Percentiles rank a stretch among this genome's conserved stretches.
These are phyloP conservation scores for Sphaceloma murrayae DNA, from an alignment of 2,329 filamentous ascomycete species.

Conservation along the genomic window DNA sequence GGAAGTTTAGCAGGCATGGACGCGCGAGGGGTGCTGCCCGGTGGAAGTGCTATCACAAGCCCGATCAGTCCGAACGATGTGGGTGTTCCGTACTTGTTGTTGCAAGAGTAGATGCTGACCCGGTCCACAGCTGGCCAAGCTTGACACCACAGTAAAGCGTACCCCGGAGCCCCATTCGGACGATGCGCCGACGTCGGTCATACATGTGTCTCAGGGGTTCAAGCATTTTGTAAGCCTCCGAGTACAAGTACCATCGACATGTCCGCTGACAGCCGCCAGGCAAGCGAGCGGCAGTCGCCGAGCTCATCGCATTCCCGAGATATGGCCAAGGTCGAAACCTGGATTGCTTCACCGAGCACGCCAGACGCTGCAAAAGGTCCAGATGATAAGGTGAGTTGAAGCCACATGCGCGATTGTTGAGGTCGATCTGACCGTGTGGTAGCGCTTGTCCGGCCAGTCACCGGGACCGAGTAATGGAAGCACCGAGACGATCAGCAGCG, in stretches of 20 bases:
- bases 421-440: slow-evolving; percentile 59
- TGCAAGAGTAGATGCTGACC: background rate
- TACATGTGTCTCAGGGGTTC: slow-evolving; percentile 80
- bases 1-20: no score
- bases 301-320: slow-evolving; percentile 21
- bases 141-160: slow-evolving; percentile 38
- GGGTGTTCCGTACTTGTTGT: slow-evolving; percentile 16
- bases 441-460: slow-evolving; percentile 9
- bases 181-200: slow-evolving; percentile 79
- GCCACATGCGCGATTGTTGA: slow-evolving; percentile 38
- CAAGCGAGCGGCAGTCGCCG: slow-evolving; percentile 1
- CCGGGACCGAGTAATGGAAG: slow-evolving; percentile 1
- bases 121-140: slow-evolving; percentile 31
- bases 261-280: slow-evolving; percentile 18
- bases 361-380: slow-evolving; percentile 27
- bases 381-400: slow-evolving; percentile 25
- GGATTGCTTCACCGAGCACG: slow-evolving; percentile 30
- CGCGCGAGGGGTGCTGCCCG: background rate
- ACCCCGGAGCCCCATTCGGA: slow-evolving; percentile 46
- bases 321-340: slow-evolving; percentile 26
- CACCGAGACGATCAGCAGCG: slow-evolving; percentile 6
- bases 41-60: slow-evolving; percentile 23
- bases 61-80: slow-evolving; percentile 27
- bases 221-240: slow-evolving; percentile 58
- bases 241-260: slow-evolving; percentile 1